Evolutionary conservation across 371 early-diverging fungal species (phyloP), one percentile per base, ranked within the genome.

Genomic region (Mortierella sp.): DNA sequence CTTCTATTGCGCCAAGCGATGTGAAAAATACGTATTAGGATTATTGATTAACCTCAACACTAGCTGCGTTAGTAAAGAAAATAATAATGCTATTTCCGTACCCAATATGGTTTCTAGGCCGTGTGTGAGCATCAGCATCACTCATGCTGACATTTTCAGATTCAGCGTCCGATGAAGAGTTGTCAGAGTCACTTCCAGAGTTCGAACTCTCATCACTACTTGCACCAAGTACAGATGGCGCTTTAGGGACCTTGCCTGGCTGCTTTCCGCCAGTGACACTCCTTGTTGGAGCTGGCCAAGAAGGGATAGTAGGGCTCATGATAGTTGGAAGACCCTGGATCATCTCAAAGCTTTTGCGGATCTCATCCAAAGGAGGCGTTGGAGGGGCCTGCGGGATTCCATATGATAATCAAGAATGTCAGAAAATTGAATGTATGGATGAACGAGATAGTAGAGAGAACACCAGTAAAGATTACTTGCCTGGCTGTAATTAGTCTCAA

Each of bases 201-300:
- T 61, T 59, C 2, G 76, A 76, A 40, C 78, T 70, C 40, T 70
- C 70, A 45, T 79, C 74, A 43, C 73, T 72, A 40, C 66, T 79
- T n/a, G 45, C 56, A 17, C 59, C 70, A 22, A 66, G 31, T 23
- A 34, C 51, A 3, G 55, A 43, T 10, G 79, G 66, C 2, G 66
- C 63, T 12, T 59, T 69, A 15, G 79, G 79, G 23, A 79, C 35
- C 56, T 79, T 79, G 54, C 79, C 79, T 12, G 74, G 79, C 22
- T 73, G 79, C 64, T 79, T 79, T 22, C 79, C 79, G 53, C 79
- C 79, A 0, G 60, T 70, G 10, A 58, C 29, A 43, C 51, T 61
- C 28, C 79, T 64, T 40, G 57, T 26, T 28, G 74, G 70, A 13
- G 54, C 56, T 45, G 79, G 74, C 79, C 79, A 79, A 13, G 79